Base-by-base conservation (phyloP, 768 basidiomycete species). In the Ephemerocybe angulata region DNA sequence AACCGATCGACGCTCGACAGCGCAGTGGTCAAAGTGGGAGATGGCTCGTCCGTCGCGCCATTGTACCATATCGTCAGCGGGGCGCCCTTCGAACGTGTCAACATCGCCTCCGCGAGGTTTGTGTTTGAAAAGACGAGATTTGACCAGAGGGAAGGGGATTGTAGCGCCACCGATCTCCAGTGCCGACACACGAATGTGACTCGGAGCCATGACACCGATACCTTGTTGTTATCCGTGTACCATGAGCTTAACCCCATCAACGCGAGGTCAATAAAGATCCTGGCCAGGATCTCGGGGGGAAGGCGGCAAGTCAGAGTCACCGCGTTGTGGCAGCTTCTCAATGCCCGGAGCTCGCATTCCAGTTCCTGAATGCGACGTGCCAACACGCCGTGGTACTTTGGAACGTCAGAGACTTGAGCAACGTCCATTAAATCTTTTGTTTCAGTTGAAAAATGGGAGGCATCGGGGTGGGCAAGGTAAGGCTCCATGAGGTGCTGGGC, bases 21-120 rank as follows among this genome's bases (percentile, higher is more conserved):
- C n/a, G 77, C 78, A 4, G 74, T 70, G n/a, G 78, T 69, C 13
- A 70, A 63, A 7, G 61, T 52, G 4, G 58, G 53, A 4, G 62
- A 56, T 17, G 33, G 33, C 8, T 8, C 17, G 17, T 35, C 17
- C 8, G 8, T 8, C 17, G 8, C 33, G 8, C 17, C 8, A 8
- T 35, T 17, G 33, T 35, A 43, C 10, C 8, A 7, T 7, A 43
- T 21, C 10, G 17, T 7, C 10, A 43, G 41, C 19, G 41, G 41
- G 8, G 41, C 41, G 8, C 19, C 8, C 19, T 43, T 43, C 10
- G 41, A 43, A 10, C 41, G 8, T 10, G 8, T 19, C 7, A 43
- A 21, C 41, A 24, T 7, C 10, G 10, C 8, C 41, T 24, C 41
- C 19, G 19, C 7, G 41, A 24, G 19, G 41, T n/a, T 7, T 8